phyloP scores from a whole-genome alignment of 805 yeast species.

The Kuraishia capsulata region DNA sequence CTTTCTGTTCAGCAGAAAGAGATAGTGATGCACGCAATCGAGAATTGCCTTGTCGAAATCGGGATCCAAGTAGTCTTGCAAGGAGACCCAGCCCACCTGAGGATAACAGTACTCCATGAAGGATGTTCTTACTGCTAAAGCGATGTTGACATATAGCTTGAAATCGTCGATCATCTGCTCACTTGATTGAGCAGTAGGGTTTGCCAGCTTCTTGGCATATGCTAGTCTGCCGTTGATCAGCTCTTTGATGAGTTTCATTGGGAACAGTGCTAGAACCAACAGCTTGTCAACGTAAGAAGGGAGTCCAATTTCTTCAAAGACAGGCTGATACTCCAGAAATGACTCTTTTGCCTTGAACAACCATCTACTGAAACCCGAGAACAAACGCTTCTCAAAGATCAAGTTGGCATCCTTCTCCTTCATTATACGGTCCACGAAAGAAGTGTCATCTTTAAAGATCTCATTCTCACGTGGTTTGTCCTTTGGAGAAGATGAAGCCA shows the following conservation, averaged over 20 bases:
- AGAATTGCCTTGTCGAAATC: constrained; percentile 56
- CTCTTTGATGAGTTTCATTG: constrained; percentile 72
- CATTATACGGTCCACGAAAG: constrained; percentile 76
- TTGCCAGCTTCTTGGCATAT: constrained; percentile 69
- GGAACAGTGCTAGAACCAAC: constrained; percentile 61
- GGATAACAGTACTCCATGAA: constrained; percentile 51
- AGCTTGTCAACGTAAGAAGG: constrained; percentile 65
- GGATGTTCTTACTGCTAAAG: constrained; percentile 65
- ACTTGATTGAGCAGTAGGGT: constrained; percentile 91
- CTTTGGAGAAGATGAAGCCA: not conserved
- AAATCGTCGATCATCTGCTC: constrained; percentile 90
- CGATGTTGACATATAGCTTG: constrained; percentile 63
- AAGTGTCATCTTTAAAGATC: constrained; percentile 51
- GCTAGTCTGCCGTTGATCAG: constrained; percentile 62
- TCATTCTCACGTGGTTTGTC: constrained; percentile 11
- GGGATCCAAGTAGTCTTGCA: constrained; percentile 54
- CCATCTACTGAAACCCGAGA: constrained; percentile 70
- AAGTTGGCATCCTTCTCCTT: constrained; percentile 71
- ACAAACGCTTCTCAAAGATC: constrained; percentile 61
- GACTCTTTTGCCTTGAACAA: constrained; percentile 72
- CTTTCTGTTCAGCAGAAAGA: constrained; percentile 66
- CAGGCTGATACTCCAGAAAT: constrained; percentile 48
- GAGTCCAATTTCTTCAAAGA: constrained; percentile 58
- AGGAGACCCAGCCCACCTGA: constrained; percentile 56
- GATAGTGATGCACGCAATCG: constrained; percentile 64